phyloP scores from a whole-genome alignment of 2,329 filamentous ascomycete species.

The Uncinocarpus reesii region DNA sequence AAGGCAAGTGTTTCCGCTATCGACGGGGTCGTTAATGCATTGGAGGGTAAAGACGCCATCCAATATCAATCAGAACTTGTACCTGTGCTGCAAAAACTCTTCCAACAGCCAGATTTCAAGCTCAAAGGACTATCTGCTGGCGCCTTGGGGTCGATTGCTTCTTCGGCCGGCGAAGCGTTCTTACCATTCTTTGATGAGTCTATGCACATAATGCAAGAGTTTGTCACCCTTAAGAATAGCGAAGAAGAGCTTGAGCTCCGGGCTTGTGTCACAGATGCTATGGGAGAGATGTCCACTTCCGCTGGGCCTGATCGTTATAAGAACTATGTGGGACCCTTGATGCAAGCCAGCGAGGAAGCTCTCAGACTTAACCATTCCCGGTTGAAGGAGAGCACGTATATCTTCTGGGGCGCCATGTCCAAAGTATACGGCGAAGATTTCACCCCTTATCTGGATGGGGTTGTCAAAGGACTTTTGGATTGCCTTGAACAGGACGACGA shows the following conservation, averaged over 20 bases:
- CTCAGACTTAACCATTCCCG: conserved; percentile 79
- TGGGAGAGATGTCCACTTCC: conserved; percentile 83
- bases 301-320: conserved; percentile 81
- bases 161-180: conserved; percentile 72
- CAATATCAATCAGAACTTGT: conserved; percentile 75
- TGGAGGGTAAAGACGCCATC: conserved; percentile 70
- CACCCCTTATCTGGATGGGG: conserved; percentile 38
- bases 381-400: conserved; percentile 91
- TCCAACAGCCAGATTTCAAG: conserved; percentile 74
- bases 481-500: conserved; percentile 84
- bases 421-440: conserved; percentile 74
- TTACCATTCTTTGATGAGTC: conserved; percentile 82
- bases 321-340: conserved; percentile 79
- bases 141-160: conserved; percentile 82
- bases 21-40: conserved; percentile 76
- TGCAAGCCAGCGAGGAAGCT: conserved; percentile 86
- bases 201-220: conserved; percentile 79
- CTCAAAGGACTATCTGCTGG: conserved; percentile 83
- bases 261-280: conserved; percentile 79
- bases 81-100: conserved; percentile 70
- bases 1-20: conserved; percentile 82
- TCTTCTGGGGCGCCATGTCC: conserved; percentile 87
- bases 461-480: conserved; percentile 54
- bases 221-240: conserved; percentile 73
- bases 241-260: conserved; percentile 85